Conservation (phyloP, 2,329 filamentous ascomycete genomes). For the Diplodia seriata region DNA sequence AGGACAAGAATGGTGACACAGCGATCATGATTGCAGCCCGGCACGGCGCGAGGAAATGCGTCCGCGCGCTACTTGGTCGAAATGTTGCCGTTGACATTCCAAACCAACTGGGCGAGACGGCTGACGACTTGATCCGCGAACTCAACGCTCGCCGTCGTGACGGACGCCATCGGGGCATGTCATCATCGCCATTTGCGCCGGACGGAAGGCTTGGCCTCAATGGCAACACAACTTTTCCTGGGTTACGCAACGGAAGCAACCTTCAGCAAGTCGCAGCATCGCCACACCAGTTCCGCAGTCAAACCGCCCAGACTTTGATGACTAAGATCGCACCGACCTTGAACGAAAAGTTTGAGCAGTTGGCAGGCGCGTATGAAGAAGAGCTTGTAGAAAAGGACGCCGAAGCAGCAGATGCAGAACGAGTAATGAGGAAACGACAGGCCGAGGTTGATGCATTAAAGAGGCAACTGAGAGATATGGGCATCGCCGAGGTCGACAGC, state of each 20-base stretch:
- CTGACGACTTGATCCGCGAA: constrained; percentile 80
- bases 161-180: constrained; percentile 67
- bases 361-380: constrained; percentile 67
- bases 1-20: constrained; percentile 88
- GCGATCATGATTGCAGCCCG: constrained; percentile 86
- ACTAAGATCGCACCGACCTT: constrained; percentile 65
- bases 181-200: constrained; percentile 68
- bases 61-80: constrained; percentile 71
- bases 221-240: constrained; percentile 36
- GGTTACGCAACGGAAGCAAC: constrained; percentile 15
- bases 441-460: constrained; percentile 69
- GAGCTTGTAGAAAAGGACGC: constrained; percentile 76
- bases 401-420: constrained; percentile 55
- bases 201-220: constrained; percentile 40
- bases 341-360: constrained; percentile 53
- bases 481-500: constrained; percentile 49
- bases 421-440: constrained; percentile 65
- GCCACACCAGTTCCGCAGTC: constrained; percentile 48
- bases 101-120: constrained; percentile 82
- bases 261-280: constrained; percentile 15
- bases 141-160: constrained; percentile 73
- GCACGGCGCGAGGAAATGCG: constrained; percentile 81
- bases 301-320: constrained; percentile 65
- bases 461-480: constrained; percentile 62
- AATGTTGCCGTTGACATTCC: constrained; percentile 83